Conservation (phyloP, 192 early-diverging fungal species). For the Bifiguratus adelaidae region DNA sequence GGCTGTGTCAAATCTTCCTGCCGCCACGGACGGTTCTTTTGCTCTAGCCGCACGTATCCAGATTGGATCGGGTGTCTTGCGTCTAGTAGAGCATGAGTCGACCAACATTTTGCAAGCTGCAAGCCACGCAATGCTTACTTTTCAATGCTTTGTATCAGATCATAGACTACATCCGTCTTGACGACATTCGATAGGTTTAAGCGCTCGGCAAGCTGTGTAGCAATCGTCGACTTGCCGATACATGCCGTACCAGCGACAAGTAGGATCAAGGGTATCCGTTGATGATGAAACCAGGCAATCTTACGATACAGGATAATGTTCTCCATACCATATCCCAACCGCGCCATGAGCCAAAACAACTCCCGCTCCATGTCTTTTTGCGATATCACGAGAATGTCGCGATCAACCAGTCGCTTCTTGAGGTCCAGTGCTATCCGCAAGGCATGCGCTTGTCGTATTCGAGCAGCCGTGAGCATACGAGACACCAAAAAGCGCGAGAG, state of each 20-base stretch:
- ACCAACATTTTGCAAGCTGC: not conserved
- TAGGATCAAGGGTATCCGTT: conserved; percentile 14
- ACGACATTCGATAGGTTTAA: conserved; percentile 12
- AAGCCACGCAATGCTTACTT: conserved; percentile 3
- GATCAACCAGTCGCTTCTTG: conserved; percentile 12
- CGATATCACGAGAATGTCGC: conserved; percentile 2
- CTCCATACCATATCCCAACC: conserved; percentile 6
- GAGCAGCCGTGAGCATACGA: conserved; percentile 13
- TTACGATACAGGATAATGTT: conserved; percentile 8
- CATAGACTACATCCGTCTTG: conserved; percentile 14
- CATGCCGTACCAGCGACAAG: conserved; percentile 8
- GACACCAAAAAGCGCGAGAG: conserved; percentile 12
- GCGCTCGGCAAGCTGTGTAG: conserved; percentile 9
- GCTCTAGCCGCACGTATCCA: no score
- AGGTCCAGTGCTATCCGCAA: conserved; percentile 15
- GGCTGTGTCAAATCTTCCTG: no score
- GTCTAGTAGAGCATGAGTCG: not conserved
- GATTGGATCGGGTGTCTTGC: not conserved
- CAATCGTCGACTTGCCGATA: conserved; percentile 11
- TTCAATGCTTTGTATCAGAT: conserved; percentile 13
- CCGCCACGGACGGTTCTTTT: no score
- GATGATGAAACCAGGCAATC: conserved; percentile 14
- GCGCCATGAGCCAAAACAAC: conserved; percentile 8
- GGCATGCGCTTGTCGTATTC: conserved; percentile 8
- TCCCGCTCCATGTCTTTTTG: conserved; percentile 7